Evolutionary conservation across 116 monocot species (phyloP).

Genomic region (Trichopus zeylanicus): DNA sequence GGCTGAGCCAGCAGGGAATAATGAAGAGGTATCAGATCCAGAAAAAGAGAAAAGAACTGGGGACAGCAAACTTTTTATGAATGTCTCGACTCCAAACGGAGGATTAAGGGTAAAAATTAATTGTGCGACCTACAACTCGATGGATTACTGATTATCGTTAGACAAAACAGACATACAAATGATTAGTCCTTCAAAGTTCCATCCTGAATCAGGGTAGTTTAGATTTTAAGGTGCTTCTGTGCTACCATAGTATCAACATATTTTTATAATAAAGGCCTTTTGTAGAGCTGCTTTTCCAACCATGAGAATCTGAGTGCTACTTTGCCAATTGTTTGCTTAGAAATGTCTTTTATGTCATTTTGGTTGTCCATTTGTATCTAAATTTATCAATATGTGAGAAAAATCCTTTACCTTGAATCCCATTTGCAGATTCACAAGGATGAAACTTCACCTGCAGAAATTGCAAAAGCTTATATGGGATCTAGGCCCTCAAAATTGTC

Average conservation of each 20-base stretch:
- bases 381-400: background rate
- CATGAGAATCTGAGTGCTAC: too few relatives aligned
- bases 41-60: slow-evolving; percentile 8
- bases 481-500: slow-evolving; percentile 41
- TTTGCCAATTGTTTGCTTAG: background rate
- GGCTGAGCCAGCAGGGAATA: slow-evolving; percentile 3
- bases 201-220: too few relatives aligned
- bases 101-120: slow-evolving; percentile 18
- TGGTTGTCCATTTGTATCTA: background rate
- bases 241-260: too few relatives aligned
- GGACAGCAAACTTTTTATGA: slow-evolving; percentile 12
- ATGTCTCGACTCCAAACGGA: slow-evolving; percentile 1
- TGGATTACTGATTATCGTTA: too few relatives aligned
- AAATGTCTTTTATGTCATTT: background rate
- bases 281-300: too few relatives aligned
- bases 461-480: slow-evolving; percentile 86
- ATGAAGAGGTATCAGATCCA: slow-evolving; percentile 6
- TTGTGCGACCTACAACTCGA: too few relatives aligned
- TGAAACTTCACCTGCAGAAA: slow-evolving; percentile 62
- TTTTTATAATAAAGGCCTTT: too few relatives aligned
- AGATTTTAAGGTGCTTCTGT: too few relatives aligned
- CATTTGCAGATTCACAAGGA: slow-evolving; percentile 26
- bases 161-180: too few relatives aligned
- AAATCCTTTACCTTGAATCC: background rate
- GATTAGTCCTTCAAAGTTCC: too few relatives aligned